Base-by-base conservation (phyloP, 176 grass and related monocot genomes). In the Echinochloa phyllopogon region DNA sequence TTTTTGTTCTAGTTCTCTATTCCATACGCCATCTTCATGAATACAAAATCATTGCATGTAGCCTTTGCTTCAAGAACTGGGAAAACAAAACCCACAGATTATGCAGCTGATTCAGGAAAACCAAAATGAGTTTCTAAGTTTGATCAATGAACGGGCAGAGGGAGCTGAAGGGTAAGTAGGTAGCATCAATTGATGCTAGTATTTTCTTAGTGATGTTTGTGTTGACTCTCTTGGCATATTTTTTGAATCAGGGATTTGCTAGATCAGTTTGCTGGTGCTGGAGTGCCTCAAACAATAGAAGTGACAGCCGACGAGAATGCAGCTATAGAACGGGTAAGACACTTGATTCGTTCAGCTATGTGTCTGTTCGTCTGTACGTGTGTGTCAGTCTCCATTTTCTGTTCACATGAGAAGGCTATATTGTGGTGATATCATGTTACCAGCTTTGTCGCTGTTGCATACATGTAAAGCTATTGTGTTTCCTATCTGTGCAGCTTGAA, bases 41-140 rank as follows among this genome's bases (percentile, higher is more conserved):
- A 58, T 58, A 66, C 63, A 38, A 39, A 39, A 39, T 18, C 5
- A 37, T 44, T 58, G 40, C 61, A 60, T 70, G 50, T 59, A 98
- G 95, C 95, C 92, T 21, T 82, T 95, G 91, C 92, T 98, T 86
- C 95, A 95, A 86, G 95, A 98, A 63, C 40, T 98, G 41, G 90
- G 90, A 72, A 98, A 98, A 74, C 95, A 98, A 84, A 98, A 95
- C 63, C 92, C 91, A 10, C 95, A 94, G 61, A 90, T 98, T 80
- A 83, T 91, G 75, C 87, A 88, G 75, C 85, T 95, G 41, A 98
- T 98, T 76, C 92, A 95, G 87, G 92, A 95, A 67, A 94, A 98
- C 60, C 91, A 93, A 85, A 87, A 75, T 33, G 95, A 98, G 82
- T 98, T 98, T 79, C 85, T 93, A 36, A 75, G 75, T 21, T 81